A percentile compares a stretch with the other conserved stretches of the same genome.
Evolutionary conservation across 2,329 filamentous ascomycete genomes (phyloP).

Genomic region (Botryosphaeria dothidea): DNA sequence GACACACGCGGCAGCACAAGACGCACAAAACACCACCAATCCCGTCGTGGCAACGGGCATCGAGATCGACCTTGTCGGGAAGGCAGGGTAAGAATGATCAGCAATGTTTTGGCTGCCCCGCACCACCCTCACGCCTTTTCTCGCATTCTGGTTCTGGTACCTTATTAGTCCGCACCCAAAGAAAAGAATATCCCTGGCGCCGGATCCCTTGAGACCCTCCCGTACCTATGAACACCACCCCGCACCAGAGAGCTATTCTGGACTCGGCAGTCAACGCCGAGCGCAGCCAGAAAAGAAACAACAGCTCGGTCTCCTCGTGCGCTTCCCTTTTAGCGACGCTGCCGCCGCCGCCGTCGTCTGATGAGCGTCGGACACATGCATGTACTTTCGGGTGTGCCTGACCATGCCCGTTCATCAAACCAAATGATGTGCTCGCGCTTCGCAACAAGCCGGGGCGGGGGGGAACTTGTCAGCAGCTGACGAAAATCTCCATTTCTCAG

Average conservation of each 20-base stretch:
- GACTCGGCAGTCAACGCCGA: conserved; percentile 5
- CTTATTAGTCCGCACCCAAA: not conserved
- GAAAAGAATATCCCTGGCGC: not conserved
- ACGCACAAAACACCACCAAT: not conserved
- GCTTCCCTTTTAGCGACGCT: not conserved
- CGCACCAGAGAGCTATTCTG: not conserved
- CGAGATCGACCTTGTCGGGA: not conserved
- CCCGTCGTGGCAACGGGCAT: not conserved
- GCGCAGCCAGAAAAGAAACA: not conserved
- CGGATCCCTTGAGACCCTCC: not conserved
- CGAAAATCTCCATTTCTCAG: not conserved
- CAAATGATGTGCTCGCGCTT: too few relatives aligned
- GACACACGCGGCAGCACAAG: not conserved
- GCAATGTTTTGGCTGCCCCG: not conserved
- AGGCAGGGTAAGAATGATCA: not conserved
- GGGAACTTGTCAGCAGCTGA: not conserved
- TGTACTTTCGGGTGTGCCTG: too few relatives aligned
- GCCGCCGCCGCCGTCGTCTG: not conserved
- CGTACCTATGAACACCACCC: not conserved
- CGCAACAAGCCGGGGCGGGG: not conserved
- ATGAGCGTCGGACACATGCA: too few relatives aligned
- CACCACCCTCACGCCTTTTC: not conserved
- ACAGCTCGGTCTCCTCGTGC: not conserved
- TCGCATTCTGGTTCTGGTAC: not conserved
- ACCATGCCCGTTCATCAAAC: too few relatives aligned